Evolutionary conservation across 2,329 filamentous ascomycete genomes (phyloP), one percentile per base, ranked within the genome.

Genomic region (Cyphellophora europaea): DNA sequence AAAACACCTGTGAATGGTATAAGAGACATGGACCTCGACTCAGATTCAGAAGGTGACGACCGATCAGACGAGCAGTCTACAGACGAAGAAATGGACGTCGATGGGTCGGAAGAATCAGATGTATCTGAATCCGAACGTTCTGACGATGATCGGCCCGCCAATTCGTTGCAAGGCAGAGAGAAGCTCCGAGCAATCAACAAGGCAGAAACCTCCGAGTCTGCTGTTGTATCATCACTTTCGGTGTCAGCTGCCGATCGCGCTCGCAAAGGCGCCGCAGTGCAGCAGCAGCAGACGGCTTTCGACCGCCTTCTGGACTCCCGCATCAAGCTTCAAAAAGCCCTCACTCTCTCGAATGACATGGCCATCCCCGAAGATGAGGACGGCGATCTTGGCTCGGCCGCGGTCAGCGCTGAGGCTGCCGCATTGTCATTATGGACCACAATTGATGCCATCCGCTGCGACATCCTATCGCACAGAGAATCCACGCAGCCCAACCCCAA

Each of bases 291-390:
- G 33, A 80, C 79, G 42, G 77, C 80, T 1, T 98, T 94, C 52
- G 89, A 96, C 49, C 76, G 83, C 1, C 73, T 96, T 1, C 71
- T 98, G 19, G 93, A 94, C 60, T 74, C 87, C 11, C 79, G 91
- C 13, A 95, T 98, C 53, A 83, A 89, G 41, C 64, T 98, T 12
- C 93, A 98, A 57, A 96, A 95, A 58, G 86, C 84, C 2, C 63
- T 98, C 11, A 73, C 91, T 11, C 79, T 83, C 0, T 74, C 80
- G 16, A 95, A 95, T 57, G 81, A 86, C 1, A 67, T 93, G 1
- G 57, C 57, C 6, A 48, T 52, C 4, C 53, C 51, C 4, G 54
- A 58, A 3, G 50, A 44, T 23, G 48, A 55, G 37, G 52, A 44
- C 3, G 53, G 63, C 27, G 39, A 47, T 6, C 32, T 42, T 13